Evolutionary conservation across 495 filamentous ascomycete genomes (phyloP).

Genomic region (Penicillium chermesinum): DNA sequence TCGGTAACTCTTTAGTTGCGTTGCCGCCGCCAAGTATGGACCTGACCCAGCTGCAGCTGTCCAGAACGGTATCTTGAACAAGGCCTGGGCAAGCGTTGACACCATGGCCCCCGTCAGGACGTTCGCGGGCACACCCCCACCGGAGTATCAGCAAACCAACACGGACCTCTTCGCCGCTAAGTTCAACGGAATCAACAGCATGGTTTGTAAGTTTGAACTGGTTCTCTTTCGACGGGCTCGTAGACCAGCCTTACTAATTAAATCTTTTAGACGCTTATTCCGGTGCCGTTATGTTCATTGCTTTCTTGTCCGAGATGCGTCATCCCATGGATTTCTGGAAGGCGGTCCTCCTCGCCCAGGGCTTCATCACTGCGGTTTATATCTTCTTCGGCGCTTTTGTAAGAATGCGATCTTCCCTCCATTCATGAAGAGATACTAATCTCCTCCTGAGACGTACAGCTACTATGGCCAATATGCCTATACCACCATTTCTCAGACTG

Average conservation of each 20-base stretch:
- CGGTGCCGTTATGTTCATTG: constrained; percentile 49
- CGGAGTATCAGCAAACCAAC: constrained; percentile 14
- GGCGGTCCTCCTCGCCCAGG: constrained; percentile 47
- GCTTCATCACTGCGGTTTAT: constrained; percentile 48
- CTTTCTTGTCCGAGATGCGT: constrained; percentile 64
- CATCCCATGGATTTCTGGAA: constrained; percentile 59
- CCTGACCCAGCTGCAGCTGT: constrained; percentile 37
- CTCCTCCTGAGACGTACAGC: no score
- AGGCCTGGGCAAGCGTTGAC: constrained; percentile 5
- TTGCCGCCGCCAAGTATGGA: constrained; percentile 37
- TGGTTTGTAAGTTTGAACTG: constrained; percentile 15
- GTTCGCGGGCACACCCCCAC: constrained; percentile 10
- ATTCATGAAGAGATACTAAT: no score
- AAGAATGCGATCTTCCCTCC: no score
- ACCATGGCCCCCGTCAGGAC: constrained; percentile 15
- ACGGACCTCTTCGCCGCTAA: constrained; percentile 11
- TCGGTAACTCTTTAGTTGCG: constrained; percentile 40
- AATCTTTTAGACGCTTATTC: constrained; percentile 47
- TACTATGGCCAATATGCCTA: constrained; percentile 52
- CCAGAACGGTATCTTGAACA: constrained; percentile 8
- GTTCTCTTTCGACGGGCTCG: background rate
- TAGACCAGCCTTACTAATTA: background rate
- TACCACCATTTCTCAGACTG: constrained; percentile 44
- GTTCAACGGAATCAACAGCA: constrained; percentile 18
- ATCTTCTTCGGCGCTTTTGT: constrained; percentile 54